Base-by-base conservation (phyloP, 2,329 filamentous ascomycete species). In the Colletotrichum tanaceti region DNA sequence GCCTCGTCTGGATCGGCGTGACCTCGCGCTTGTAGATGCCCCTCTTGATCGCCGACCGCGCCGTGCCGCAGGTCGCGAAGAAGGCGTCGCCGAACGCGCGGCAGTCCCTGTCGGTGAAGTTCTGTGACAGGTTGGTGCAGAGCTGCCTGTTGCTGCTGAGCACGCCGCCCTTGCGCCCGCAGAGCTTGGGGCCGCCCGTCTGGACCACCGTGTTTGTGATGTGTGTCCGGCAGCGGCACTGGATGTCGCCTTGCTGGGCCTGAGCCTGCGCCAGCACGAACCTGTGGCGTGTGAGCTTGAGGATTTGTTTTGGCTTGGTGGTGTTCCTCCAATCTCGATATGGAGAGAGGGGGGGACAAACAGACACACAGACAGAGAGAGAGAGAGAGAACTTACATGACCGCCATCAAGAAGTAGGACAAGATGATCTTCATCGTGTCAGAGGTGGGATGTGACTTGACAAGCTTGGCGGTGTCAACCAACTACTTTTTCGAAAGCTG, bases 21-120 rank as follows among this genome's bases (percentile, higher is more conserved):
- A 60, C 57, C 41, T 68, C 65, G 50, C 65, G 65, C 55, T 68
- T 68, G 28, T 68, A 57, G 5, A 68, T 68, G 13, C 65, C 65
- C 24, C 65, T 59, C 55, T 68, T 68, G 13, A 61, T n/a, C 24
- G 64, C 49, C 11, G 65, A 68, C 3, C 65, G 65, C 1, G 62
- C 65, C 9, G 55, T 60, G n/a, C 54, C 65, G 43, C 65, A 68
- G n/a, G 54, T 65, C 4, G 65, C 65, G 22, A 68, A 65, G 62
- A 60, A 68, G 1, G 62, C 32, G 22, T 65, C 62, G n/a, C 65
- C 65, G 10, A 68, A 24, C 1, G 65, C 58, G 41, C 54, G 47
- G 38, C 65, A 68, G 55, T 68, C 65, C 18, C n/a, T 46, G 28
- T 68, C 65, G 16, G 65, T 65, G 32, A 68, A 68, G 35, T 53